Evolutionary conservation across 2,329 filamentous ascomycete species (phyloP), one percentile per base, ranked within the genome.

Genomic region (Penicillium brasilianum): DNA sequence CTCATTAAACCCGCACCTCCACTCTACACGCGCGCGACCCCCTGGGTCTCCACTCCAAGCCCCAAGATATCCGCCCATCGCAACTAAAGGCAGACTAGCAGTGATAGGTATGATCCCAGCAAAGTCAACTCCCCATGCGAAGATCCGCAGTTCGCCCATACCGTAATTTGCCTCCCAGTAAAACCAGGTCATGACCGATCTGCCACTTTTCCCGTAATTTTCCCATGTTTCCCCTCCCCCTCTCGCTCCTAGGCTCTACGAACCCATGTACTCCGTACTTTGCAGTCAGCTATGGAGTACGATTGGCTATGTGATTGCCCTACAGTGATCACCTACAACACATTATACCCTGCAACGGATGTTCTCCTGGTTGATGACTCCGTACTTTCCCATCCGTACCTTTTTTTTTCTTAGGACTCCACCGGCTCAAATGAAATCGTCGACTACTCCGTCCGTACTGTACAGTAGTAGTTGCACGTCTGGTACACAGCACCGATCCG

Each of bases 61-160:
- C 49, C 32, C 49, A 52, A 52, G 50, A 52, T 52, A 52, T 39
- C 34, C 46, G 46, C 46, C 49, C 57, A 61, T 56, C 52, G 41
- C 54, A 43, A 61, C 59, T 64, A 66, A 55, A 41, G 52, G 3
- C 52, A 41, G 37, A 55, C 52, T 55, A 43, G 36, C 44, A 39
- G 57, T 66, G 61, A 65, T 61, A 65, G 58, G 63, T 66, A 63
- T 61, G 55, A 65, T 58, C 44, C 60, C 58, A 59, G 44, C 22
- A 48, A 56, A 37, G 30, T 48, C 41, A 55, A 57, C 54, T 59
- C 59, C 61, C 58, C 57, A 49, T 59, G 50, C 60, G 60, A 63
- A 60, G 66, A 68, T 67, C 66, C 66, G 63, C 64, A 66, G 66
- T 68, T 67, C 61, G 65, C 55, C 46, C 51, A 57, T 63, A 63